Percentiles rank a stretch among this genome's conserved stretches.
Conservation (phyloP, 176 grass and related monocot species). For the Oryza officinalis region DNA sequence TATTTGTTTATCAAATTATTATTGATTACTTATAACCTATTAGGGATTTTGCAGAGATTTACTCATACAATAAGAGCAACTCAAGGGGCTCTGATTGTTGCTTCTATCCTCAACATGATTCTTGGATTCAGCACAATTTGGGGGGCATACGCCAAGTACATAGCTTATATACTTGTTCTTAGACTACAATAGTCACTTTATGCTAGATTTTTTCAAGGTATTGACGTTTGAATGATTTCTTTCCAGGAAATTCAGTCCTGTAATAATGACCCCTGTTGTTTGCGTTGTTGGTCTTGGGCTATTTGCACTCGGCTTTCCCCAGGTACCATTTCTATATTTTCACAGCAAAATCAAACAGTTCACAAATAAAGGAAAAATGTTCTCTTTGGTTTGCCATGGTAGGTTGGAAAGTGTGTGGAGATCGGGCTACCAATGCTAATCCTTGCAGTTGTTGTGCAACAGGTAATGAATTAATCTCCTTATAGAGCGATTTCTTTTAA, state of each 20-base stretch:
- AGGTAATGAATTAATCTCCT: slow-evolving; percentile 50
- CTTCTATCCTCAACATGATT: slow-evolving; percentile 91
- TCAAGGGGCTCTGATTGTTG: slow-evolving; percentile 88
- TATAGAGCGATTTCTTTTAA: background rate
- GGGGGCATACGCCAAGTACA: slow-evolving; percentile 65
- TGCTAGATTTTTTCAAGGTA: slow-evolving; percentile 10
- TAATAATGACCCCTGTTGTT: slow-evolving; percentile 84
- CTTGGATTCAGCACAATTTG: slow-evolving; percentile 81
- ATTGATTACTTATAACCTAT: slow-evolving; percentile 38
- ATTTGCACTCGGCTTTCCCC: slow-evolving; percentile 89
- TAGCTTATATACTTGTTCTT: slow-evolving; percentile 22
- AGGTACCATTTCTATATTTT: slow-evolving; percentile 58
- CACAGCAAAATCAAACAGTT: slow-evolving; percentile 4
- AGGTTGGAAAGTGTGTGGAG: slow-evolving; percentile 99
- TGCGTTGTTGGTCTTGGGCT: slow-evolving; percentile 92
- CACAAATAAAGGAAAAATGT: slow-evolving; percentile 13
- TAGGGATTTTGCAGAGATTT: slow-evolving; percentile 77
- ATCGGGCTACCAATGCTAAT: slow-evolving; percentile 95
- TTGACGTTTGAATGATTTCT: slow-evolving; percentile 25
- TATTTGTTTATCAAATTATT: slow-evolving; percentile 22
- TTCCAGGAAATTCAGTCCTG: slow-evolving; percentile 83
- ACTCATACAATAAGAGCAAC: slow-evolving; percentile 81
- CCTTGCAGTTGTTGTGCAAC: slow-evolving; percentile 71
- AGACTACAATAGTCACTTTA: background rate
- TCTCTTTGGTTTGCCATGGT: slow-evolving; percentile 35